Conservation (phyloP, 768 basidiomycete species). For the Podaxis sp. region DNA sequence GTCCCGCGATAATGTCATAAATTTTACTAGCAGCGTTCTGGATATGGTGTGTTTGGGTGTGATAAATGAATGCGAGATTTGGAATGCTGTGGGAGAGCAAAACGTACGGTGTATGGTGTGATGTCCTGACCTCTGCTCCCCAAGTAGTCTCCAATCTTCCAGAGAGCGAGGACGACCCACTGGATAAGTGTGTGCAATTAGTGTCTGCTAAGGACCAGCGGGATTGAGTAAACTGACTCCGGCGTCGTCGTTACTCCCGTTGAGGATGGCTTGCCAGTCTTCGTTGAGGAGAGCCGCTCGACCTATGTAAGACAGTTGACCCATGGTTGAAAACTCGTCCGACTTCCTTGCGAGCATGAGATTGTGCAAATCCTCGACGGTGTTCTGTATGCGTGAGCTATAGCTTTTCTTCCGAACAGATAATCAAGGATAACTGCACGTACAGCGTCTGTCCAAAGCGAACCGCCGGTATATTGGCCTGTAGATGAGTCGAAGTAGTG, state of each 20-base stretch:
- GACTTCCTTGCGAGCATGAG: constrained; percentile 48
- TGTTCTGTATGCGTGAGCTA: constrained; percentile 32
- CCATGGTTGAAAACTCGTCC: constrained; percentile 35
- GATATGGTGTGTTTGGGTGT: background rate
- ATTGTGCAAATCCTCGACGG: constrained; percentile 53
- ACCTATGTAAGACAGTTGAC: constrained; percentile 43
- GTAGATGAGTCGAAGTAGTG: constrained; percentile 36
- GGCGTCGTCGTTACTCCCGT: constrained; percentile 50
- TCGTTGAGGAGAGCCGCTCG: constrained; percentile 32
- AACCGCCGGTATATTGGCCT: constrained; percentile 45
- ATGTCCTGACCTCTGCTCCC: constrained; percentile 29
- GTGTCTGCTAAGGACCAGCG: background rate
- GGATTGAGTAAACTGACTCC: constrained; percentile 27
- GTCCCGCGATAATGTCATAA: constrained; percentile 45
- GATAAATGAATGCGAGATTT: background rate
- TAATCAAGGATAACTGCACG: constrained; percentile 8
- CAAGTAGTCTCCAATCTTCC: constrained; percentile 57
- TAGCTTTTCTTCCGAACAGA: background rate
- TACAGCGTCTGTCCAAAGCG: constrained; percentile 55
- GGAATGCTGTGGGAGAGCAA: background rate
- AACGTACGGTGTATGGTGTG: constrained; percentile 25
- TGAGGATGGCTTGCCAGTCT: constrained; percentile 39
- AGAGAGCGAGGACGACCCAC: constrained; percentile 55
- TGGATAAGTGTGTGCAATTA: constrained; percentile 15
- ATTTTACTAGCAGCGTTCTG: constrained; percentile 43